Evolutionary conservation across 768 basidiomycete genomes (phyloP).

Genomic region (Dentipellis sp.): DNA sequence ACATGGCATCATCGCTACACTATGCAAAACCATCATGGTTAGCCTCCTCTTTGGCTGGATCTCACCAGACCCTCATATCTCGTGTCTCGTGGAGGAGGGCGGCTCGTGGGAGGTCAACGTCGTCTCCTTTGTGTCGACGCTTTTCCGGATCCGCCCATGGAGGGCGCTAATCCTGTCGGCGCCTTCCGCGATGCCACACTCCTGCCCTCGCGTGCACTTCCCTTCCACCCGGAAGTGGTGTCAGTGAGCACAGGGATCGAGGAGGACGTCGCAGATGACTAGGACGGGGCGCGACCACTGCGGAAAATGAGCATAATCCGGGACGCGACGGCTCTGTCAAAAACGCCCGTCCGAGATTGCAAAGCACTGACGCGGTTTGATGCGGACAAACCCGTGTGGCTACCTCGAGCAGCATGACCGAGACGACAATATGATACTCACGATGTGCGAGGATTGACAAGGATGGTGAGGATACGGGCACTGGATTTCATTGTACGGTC

Average conservation of each 20-base stretch:
- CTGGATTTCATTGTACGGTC: no score
- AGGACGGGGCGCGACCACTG: background rate
- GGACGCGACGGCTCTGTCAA: conserved; percentile 10
- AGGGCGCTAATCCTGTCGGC: conserved; percentile 26
- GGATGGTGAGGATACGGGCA: no score
- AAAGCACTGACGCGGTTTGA: conserved; percentile 13
- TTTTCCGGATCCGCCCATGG: conserved; percentile 47
- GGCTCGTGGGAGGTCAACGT: conserved; percentile 52
- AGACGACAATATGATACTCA: background rate
- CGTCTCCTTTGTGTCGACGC: conserved; percentile 49
- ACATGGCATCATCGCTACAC: conserved; percentile 47
- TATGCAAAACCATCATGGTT: conserved; percentile 43
- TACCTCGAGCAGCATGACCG: conserved; percentile 7
- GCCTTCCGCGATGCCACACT: conserved; percentile 33
- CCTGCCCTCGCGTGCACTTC: conserved; percentile 27
- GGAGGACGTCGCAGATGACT: conserved; percentile 2
- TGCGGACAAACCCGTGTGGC: conserved; percentile 21
- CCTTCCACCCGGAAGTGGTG: conserved; percentile 30
- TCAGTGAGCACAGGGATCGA: conserved; percentile 18
- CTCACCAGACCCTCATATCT: background rate
- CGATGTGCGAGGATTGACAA: background rate
- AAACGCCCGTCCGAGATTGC: conserved; percentile 10
- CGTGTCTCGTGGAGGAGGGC: conserved; percentile 33
- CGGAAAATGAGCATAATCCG: conserved; percentile 4
- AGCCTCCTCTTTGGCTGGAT: conserved; percentile 3